Evolutionary conservation across 1,139 yeast species (phyloP).

Genomic region (Pneumocystis jirovecii): DNA sequence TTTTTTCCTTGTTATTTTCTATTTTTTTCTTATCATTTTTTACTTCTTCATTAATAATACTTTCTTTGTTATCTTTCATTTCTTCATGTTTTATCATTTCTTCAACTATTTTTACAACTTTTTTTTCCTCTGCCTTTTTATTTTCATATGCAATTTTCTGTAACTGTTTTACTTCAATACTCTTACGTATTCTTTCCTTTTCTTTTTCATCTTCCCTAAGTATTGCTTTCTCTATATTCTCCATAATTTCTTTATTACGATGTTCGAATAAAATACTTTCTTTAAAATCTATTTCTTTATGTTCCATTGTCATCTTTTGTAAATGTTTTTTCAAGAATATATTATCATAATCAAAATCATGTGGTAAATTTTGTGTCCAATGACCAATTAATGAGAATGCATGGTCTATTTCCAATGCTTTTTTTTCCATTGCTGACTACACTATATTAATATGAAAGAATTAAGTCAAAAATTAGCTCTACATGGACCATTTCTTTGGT

Average conservation of each 20-base stretch:
- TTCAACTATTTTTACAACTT: slow-evolving; percentile 1
- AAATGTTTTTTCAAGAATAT: slow-evolving; percentile 1
- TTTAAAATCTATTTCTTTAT: neutral
- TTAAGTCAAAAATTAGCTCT: neutral
- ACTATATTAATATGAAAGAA: neutral
- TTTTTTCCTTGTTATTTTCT: neutral
- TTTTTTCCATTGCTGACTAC: neutral
- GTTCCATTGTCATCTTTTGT: slow-evolving; percentile 1
- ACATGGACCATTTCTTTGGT: slow-evolving; percentile 2
- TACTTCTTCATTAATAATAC: too few relatives aligned
- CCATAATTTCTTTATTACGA: neutral
- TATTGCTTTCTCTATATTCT: slow-evolving; percentile 4
- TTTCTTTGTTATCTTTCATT: slow-evolving; percentile 11
- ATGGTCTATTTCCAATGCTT: neutral
- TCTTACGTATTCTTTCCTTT: neutral
- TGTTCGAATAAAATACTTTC: slow-evolving; percentile 1
- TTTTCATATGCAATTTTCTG: slow-evolving; percentile 13
- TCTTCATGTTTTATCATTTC: slow-evolving; percentile 14
- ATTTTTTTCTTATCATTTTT: neutral
- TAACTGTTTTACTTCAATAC: slow-evolving; percentile 5
- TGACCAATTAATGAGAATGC: slow-evolving; percentile 1
- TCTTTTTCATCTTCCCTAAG: slow-evolving; percentile 7
- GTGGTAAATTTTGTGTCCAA: slow-evolving; percentile 2
- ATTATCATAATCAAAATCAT: neutral
- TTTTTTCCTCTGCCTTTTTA: slow-evolving; percentile 11